Conservation (phyloP, 1,284 basidiomycete genomes). For the Leccinum laetum region DNA sequence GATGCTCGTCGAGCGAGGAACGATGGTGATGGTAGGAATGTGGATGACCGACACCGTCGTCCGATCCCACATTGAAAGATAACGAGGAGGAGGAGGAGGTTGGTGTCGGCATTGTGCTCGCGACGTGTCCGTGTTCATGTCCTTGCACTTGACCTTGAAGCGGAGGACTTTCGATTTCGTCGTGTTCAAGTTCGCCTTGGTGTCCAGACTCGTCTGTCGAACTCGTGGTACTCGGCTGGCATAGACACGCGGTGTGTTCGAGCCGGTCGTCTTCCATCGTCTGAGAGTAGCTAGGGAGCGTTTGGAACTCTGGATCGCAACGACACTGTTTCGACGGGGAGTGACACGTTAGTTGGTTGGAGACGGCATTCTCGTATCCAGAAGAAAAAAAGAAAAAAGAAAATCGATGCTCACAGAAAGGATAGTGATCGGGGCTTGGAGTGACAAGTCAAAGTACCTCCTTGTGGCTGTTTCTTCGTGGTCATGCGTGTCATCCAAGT, state of each 20-base stretch:
- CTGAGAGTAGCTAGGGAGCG: conserved; percentile 70
- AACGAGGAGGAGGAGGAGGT: background rate
- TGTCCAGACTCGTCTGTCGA: background rate
- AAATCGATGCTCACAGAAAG: conserved; percentile 56
- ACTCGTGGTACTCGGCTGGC: conserved; percentile 25
- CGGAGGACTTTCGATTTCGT: background rate
- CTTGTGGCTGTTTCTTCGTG: conserved; percentile 56
- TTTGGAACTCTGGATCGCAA: conserved; percentile 76
- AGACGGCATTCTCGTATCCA: background rate
- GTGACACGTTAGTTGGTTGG: background rate
- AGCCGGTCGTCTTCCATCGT: conserved; percentile 35
- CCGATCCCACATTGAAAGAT: background rate
- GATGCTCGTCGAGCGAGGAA: background rate
- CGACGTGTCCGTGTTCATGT: background rate
- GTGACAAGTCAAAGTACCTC: conserved; percentile 89
- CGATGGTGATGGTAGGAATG: background rate
- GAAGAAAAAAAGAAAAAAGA: background rate
- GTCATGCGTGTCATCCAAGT: conserved; percentile 44
- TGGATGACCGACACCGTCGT: background rate
- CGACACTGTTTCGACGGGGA: conserved; percentile 56
- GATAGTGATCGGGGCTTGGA: conserved; percentile 82
- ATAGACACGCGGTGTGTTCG: conserved; percentile 44
- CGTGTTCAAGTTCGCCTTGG: background rate
- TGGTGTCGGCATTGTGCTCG: background rate
- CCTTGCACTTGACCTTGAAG: background rate